Conservation (phyloP, 306 rosid genomes). For the Cicer yamashitae region DNA sequence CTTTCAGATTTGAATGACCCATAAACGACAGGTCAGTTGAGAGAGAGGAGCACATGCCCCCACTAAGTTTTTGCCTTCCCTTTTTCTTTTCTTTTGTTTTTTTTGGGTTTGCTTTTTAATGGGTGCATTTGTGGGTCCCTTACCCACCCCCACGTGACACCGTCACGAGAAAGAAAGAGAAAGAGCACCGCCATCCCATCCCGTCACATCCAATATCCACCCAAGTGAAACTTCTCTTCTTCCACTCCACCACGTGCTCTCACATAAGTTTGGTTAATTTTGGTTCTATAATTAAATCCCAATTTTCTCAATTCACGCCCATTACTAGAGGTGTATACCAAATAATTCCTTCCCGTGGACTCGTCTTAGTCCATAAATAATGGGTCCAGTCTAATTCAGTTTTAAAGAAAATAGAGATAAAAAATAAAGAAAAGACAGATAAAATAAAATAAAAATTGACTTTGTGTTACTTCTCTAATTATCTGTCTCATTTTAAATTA, state of each 20-base stretch:
- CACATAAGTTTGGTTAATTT: slow-evolving; percentile 41
- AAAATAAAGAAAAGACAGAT: too few species aligned
- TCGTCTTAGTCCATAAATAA: too few species aligned
- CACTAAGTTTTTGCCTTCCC: slow-evolving; percentile 42
- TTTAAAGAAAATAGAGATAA: too few species aligned
- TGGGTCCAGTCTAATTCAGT: too few species aligned
- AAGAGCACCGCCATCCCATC: slow-evolving; percentile 51
- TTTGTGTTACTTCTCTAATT: too few species aligned
- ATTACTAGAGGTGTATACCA: too few species aligned
- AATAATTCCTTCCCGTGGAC: too few species aligned
- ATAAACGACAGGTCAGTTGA: slow-evolving; percentile 70
- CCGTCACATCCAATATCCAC: slow-evolving; percentile 32
- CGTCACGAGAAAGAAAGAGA: slow-evolving; percentile 68
- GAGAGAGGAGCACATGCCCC: slow-evolving; percentile 74
- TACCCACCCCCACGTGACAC: slow-evolving; percentile 76
- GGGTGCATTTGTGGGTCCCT: slow-evolving; percentile 57
- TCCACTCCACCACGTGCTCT: slow-evolving; percentile 63
- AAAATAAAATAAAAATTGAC: too few species aligned
- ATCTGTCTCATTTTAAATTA: too few species aligned
- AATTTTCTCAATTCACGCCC: slow-evolving; percentile 18
- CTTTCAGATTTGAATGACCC: slow-evolving; percentile 67
- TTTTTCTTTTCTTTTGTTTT: not conserved
- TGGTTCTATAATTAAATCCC: slow-evolving; percentile 25
- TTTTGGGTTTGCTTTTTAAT: not conserved
- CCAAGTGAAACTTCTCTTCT: not conserved